Percentiles rank a stretch among this genome's conserved stretches.
Evolutionary conservation across 2,329 filamentous ascomycete species (phyloP).

Genomic region (Coniochaeta sp.): DNA sequence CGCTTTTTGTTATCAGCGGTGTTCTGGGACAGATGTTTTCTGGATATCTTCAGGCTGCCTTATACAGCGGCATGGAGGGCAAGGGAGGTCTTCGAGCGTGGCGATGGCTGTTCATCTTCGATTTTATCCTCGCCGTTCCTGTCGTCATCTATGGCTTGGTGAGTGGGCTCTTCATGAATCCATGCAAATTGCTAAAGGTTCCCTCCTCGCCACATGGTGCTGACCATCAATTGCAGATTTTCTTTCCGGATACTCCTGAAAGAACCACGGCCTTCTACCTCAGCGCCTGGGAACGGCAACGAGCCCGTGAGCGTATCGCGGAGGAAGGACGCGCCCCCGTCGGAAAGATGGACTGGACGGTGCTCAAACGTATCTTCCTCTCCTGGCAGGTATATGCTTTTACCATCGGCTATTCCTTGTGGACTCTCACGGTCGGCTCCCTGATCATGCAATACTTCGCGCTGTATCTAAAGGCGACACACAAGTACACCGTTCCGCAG

Average conservation of each 20-base stretch:
- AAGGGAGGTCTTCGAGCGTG: conserved; percentile 24
- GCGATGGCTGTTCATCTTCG: conserved; percentile 31
- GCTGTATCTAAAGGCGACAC: conserved; percentile 27
- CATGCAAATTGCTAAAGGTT: no score
- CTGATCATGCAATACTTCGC: conserved; percentile 33
- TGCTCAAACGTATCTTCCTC: conserved; percentile 28
- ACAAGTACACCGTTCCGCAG: conserved; percentile 26
- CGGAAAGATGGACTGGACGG: conserved; percentile 26
- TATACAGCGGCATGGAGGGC: conserved; percentile 26
- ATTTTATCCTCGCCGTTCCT: conserved; percentile 19
- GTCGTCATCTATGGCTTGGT: conserved; percentile 25
- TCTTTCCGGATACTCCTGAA: conserved; percentile 34
- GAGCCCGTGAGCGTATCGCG: conserved; percentile 62
- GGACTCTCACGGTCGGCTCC: conserved; percentile 28
- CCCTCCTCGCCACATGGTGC: no score
- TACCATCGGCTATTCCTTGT: conserved; percentile 28
- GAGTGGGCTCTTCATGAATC: no score
- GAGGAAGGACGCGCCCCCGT: conserved; percentile 35
- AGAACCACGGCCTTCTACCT: conserved; percentile 33
- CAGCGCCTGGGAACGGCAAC: conserved; percentile 49
- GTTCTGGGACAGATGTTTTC: conserved; percentile 35
- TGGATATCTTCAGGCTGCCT: conserved; percentile 24
- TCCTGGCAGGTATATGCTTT: conserved; percentile 39
- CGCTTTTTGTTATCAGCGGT: conserved; percentile 50
- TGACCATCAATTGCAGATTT: conserved; percentile 12